Conservation (phyloP, 768 basidiomycete species). For the Gymnopilus junonius region DNA sequence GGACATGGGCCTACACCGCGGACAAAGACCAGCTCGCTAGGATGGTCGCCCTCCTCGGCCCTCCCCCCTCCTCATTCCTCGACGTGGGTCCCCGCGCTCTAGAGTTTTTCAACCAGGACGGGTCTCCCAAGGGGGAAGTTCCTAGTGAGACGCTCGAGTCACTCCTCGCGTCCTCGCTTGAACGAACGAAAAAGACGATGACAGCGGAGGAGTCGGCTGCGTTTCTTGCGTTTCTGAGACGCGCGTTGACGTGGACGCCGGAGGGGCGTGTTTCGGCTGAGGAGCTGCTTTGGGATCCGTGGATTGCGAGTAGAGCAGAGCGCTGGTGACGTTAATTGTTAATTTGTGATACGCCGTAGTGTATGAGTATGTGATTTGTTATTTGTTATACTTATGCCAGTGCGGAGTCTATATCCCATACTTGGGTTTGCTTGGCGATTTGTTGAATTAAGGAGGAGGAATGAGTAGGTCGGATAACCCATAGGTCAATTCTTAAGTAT, state of each 20-base stretch:
- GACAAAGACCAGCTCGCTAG: constrained; percentile 1
- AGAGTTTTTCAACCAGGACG: constrained; percentile 4
- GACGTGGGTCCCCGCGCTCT: background rate
- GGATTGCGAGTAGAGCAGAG: too few species aligned
- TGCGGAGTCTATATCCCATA: too few species aligned
- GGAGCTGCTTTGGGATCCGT: background rate
- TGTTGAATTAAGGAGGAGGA: too few species aligned
- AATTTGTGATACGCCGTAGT: too few species aligned
- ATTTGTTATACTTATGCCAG: too few species aligned
- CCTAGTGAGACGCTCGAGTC: constrained; percentile 1
- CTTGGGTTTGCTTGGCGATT: too few species aligned
- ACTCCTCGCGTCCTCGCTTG: background rate
- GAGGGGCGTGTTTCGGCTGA: background rate
- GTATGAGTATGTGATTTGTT: too few species aligned
- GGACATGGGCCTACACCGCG: background rate
- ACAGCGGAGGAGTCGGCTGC: background rate
- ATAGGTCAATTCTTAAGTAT: too few species aligned
- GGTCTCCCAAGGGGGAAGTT: background rate
- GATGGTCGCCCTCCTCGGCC: background rate
- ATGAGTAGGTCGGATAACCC: too few species aligned
- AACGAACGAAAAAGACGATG: background rate
- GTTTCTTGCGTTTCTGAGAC: background rate
- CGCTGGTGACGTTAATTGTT: too few species aligned
- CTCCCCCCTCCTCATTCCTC: background rate
- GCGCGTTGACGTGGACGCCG: constrained; percentile 1